Evolutionary conservation across 1,284 basidiomycete species (phyloP).

Genomic region (Neolentinus lepideus): DNA sequence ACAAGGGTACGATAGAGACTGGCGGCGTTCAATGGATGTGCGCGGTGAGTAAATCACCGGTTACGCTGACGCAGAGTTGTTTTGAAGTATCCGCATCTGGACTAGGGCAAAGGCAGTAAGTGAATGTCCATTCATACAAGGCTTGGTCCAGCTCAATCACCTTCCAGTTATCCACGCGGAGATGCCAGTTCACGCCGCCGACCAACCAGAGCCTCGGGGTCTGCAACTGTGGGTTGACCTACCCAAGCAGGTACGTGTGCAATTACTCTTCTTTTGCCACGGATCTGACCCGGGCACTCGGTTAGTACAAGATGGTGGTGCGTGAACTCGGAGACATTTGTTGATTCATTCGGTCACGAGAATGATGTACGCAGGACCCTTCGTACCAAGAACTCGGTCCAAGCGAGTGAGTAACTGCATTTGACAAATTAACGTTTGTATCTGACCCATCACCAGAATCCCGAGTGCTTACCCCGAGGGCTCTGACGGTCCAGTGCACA

Average conservation of each 20-base stretch:
- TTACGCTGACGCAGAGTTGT: not conserved
- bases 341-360: not conserved
- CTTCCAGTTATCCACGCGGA: slow-evolving; percentile 70
- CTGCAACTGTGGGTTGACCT: slow-evolving; percentile 95
- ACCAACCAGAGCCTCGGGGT: slow-evolving; percentile 66
- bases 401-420: slow-evolving; percentile 36
- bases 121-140: slow-evolving; percentile 1
- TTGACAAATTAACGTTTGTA: not conserved
- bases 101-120: slow-evolving; percentile 34
- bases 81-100: not conserved
- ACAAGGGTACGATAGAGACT: slow-evolving; percentile 72
- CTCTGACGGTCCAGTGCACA: slow-evolving; percentile 57
- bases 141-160: not conserved
- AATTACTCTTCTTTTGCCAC: not conserved
- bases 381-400: slow-evolving; percentile 73
- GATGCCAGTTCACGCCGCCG: slow-evolving; percentile 79
- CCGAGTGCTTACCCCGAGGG: slow-evolving; percentile 70
- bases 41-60: slow-evolving; percentile 47
- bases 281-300: slow-evolving; percentile 29
- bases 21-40: slow-evolving; percentile 97
- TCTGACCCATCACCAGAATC: slow-evolving; percentile 41
- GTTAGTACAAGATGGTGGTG: slow-evolving; percentile 75
- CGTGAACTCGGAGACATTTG: slow-evolving; percentile 17
- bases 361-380: slow-evolving; percentile 39
- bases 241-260: slow-evolving; percentile 54